Conservation (phyloP, 306 rosid genomes). For the Cicer arietinum region DNA sequence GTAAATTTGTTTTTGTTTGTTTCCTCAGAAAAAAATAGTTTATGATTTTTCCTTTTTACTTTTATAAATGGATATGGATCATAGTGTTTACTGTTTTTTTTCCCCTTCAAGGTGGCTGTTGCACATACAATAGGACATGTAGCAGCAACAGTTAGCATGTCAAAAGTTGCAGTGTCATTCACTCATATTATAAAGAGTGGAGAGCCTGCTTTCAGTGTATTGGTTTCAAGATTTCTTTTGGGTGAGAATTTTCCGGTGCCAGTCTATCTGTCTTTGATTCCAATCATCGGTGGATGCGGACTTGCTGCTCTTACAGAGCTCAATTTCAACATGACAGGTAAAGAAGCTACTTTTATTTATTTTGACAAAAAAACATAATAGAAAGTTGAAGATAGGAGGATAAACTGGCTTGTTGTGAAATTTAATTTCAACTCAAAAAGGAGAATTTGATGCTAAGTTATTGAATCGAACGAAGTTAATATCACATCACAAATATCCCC, state of each 20-base stretch:
- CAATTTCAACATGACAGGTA: constrained; percentile 95
- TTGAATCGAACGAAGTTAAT: background rate
- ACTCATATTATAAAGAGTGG: constrained; percentile 99
- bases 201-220: constrained; percentile 90
- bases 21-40: constrained; percentile 46
- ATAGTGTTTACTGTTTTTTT: constrained; percentile 33
- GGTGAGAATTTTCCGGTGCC: constrained; percentile 79
- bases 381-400: constrained; percentile 14
- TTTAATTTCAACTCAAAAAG: background rate
- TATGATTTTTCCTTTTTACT: background rate
- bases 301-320: constrained; percentile 96
- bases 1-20: constrained; percentile 46
- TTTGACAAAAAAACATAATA: background rate
- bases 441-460: constrained; percentile 20
- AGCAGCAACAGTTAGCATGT: constrained; percentile 96
- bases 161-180: constrained; percentile 95
- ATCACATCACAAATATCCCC: background rate
- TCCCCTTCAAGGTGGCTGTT: constrained; percentile 69
- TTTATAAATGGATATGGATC: constrained; percentile 9
- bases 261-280: constrained; percentile 84
- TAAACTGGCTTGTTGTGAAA: background rate
- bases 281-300: constrained; percentile 90
- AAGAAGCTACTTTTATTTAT: background rate
- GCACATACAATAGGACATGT: constrained; percentile 97
- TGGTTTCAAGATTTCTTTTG: constrained; percentile 83